Evolutionary conservation across 1,284 basidiomycete genomes (phyloP).

Genomic region (Sporisorium reilianum): DNA sequence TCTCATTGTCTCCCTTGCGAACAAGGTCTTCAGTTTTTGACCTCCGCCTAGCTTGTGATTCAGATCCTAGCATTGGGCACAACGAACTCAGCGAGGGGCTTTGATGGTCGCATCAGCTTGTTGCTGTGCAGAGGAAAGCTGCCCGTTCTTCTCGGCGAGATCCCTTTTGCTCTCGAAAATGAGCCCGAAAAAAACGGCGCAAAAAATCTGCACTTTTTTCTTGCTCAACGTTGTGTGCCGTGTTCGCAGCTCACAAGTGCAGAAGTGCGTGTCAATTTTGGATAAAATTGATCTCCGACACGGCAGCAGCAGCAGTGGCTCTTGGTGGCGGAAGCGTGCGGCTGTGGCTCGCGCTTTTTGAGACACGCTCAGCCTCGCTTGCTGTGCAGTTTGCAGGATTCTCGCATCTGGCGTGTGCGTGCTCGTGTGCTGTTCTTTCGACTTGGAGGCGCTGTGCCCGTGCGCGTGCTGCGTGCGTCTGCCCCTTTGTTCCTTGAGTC

Average conservation of each 20-base stretch:
- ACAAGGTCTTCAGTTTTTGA: background rate
- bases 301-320: background rate
- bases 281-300: conserved; percentile 4
- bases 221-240: background rate
- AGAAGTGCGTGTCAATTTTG: background rate
- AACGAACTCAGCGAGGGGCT: too few relatives aligned
- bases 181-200: background rate
- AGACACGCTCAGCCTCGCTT: background rate
- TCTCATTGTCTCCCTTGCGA: background rate
- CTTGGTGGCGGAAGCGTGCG: background rate
- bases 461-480: background rate
- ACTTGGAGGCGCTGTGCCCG: background rate
- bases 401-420: background rate
- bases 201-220: background rate
- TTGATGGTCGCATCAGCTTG: background rate
- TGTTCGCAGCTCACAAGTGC: background rate
- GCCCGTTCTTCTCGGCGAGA: too few relatives aligned
- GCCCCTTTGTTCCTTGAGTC: background rate
- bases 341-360: background rate
- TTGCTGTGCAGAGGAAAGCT: background rate
- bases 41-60: too few relatives aligned
- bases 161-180: background rate
- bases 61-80: background rate
- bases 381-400: background rate
- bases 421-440: background rate